Percentiles rank a stretch among this genome's conserved stretches.
Evolutionary conservation across 257 asterid genomes (phyloP).

Genomic region (Rauvolfia tetraphylla): DNA sequence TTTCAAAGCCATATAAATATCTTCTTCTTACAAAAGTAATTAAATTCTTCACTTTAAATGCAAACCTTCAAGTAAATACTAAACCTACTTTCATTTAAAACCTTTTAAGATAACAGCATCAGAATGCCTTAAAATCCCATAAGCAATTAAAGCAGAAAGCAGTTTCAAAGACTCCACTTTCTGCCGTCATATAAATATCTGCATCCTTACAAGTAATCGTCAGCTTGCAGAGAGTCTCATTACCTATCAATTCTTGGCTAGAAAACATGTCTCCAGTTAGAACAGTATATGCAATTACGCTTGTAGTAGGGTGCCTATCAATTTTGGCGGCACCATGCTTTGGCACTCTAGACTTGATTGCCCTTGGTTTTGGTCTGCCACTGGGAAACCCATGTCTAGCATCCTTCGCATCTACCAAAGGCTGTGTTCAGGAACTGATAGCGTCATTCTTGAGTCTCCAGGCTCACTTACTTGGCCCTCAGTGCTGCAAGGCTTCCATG

Average conservation of each 20-base stretch:
- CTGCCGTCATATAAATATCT: neutral
- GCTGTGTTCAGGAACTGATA: conserved; percentile 23
- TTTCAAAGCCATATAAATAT: too few relatives aligned
- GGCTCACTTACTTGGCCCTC: too few relatives aligned
- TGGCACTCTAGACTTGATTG: neutral
- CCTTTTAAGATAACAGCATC: too few relatives aligned
- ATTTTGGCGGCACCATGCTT: conserved; percentile 7
- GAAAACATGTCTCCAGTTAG: conserved; percentile 8
- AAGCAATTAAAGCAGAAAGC: neutral
- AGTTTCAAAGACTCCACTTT: neutral
- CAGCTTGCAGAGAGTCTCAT: too few relatives aligned
- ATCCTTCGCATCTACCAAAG: conserved; percentile 15
- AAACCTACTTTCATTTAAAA: too few relatives aligned
- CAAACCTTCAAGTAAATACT: too few relatives aligned
- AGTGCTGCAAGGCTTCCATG: too few relatives aligned
- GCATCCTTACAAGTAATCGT: neutral
- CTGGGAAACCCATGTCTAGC: conserved; percentile 22
- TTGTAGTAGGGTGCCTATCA: neutral
- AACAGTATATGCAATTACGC: neutral
- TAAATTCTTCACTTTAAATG: too few relatives aligned
- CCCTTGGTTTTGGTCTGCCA: conserved; percentile 6
- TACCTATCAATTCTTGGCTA: too few relatives aligned
- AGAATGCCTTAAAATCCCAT: too few relatives aligned
- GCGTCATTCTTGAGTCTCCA: conserved; percentile 19
- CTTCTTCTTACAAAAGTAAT: too few relatives aligned